phyloP scores from a whole-genome alignment of 257 asterid species.

The Galeopsis tetrahit region DNA sequence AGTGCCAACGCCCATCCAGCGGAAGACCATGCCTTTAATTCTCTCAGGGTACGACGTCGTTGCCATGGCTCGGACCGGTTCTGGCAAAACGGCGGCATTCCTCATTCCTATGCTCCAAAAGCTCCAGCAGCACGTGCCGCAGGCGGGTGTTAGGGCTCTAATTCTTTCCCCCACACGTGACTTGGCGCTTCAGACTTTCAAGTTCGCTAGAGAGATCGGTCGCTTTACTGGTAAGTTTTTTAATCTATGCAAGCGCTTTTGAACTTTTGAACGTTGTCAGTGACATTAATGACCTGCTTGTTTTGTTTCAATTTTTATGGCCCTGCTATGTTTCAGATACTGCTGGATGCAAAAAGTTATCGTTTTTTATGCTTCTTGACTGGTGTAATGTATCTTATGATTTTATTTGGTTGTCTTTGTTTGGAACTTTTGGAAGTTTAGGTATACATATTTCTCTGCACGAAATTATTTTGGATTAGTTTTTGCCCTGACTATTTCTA shows the following conservation, averaged over 20 bases:
- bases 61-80: constrained; percentile 99
- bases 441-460: not conserved
- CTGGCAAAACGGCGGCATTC: constrained; percentile 94
- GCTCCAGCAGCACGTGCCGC: constrained; percentile 86
- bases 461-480: not conserved
- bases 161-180: constrained; percentile 94
- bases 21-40: constrained; percentile 88
- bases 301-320: not conserved
- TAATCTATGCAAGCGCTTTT: not conserved
- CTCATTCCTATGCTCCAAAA: constrained; percentile 92
- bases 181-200: constrained; percentile 89
- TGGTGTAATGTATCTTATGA: not conserved
- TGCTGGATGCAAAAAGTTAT: not conserved
- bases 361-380: not conserved
- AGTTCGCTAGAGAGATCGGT: constrained; percentile 78
- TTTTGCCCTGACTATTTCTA: not conserved
- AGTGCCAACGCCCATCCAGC: constrained; percentile 94
- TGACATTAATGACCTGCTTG: not conserved
- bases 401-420: not conserved
- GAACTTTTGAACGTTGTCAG: not conserved
- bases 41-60: constrained; percentile 80
- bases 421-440: not conserved
- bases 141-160: constrained; percentile 89
- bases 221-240: constrained; percentile 73
- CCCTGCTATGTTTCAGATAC: not conserved